These are phyloP conservation scores for Massospora cicadina DNA, from an alignment of 371 early-diverging fungal genomes.

Conservation along the genomic window DNA sequence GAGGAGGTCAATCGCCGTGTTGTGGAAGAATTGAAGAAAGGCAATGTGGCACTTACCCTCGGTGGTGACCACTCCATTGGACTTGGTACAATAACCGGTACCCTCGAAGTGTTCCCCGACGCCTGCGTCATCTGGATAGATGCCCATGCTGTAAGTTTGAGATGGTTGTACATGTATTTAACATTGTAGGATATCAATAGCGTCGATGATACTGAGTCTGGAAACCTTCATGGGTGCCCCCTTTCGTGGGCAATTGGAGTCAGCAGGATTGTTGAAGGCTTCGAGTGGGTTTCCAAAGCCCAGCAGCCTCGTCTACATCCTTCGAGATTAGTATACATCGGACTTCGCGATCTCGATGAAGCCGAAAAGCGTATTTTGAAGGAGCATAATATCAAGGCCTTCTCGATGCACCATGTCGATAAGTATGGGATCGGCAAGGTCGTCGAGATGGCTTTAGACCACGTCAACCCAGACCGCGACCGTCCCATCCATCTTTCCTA, in stretches of 20 bases:
- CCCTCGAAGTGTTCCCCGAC: constrained; percentile 54
- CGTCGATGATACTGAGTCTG: constrained; percentile 68
- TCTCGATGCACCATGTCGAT: constrained; percentile 94
- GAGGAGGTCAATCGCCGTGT: constrained; percentile 47
- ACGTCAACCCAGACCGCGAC: constrained; percentile 60
- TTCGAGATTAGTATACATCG: constrained; percentile 82
- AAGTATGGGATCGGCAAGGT: constrained; percentile 83
- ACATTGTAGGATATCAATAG: constrained; percentile 78
- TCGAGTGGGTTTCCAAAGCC: constrained; percentile 44
- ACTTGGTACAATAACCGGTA: constrained; percentile 77
- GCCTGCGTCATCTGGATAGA: constrained; percentile 93
- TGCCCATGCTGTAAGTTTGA: constrained; percentile 72
- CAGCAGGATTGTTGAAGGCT: constrained; percentile 29
- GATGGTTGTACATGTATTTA: not conserved
- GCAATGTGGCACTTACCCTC: constrained; percentile 71
- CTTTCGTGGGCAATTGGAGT: constrained; percentile 80
- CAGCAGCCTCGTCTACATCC: constrained; percentile 45
- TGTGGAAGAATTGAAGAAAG: constrained; percentile 31
- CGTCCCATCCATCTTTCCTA: constrained; percentile 82
- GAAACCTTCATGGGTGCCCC: constrained; percentile 94
- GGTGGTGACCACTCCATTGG: constrained; percentile 95
- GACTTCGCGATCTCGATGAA: constrained; percentile 83
- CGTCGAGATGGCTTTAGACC: constrained; percentile 82
- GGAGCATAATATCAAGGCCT: constrained; percentile 74
- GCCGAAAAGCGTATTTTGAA: constrained; percentile 67